A percentile compares a stretch with the other conserved stretches of the same genome.
phyloP scores from a whole-genome alignment of 257 asterid genomes.

The Ehretia macrophylla region DNA sequence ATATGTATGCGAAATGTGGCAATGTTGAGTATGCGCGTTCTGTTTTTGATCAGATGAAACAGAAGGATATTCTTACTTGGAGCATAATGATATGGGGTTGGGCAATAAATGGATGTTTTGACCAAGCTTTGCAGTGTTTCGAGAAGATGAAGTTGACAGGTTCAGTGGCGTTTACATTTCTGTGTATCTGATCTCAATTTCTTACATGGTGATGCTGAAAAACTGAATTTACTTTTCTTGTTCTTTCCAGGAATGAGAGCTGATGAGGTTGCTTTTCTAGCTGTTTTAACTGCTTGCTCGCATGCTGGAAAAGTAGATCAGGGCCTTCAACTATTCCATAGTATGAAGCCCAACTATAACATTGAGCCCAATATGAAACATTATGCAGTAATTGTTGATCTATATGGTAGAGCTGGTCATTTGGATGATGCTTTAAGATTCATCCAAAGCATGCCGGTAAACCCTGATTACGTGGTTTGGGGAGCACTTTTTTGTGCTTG shows the following conservation, averaged over 20 bases:
- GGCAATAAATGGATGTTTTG: constrained; percentile 35
- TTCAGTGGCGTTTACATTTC: background rate
- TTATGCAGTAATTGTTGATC: constrained; percentile 34
- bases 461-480: constrained; percentile 39
- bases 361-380: constrained; percentile 36
- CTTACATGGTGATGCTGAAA: background rate
- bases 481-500: constrained; percentile 45
- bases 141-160: constrained; percentile 31
- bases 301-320: constrained; percentile 38
- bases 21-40: constrained; percentile 27
- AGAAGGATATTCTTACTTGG: constrained; percentile 37
- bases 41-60: constrained; percentile 26
- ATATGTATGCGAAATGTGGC: constrained; percentile 46
- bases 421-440: constrained; percentile 33
- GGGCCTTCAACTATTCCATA: constrained; percentile 31
- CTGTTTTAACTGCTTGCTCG: constrained; percentile 35
- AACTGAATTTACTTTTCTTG: background rate
- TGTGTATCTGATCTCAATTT: background rate
- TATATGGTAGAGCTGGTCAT: constrained; percentile 39
- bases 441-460: constrained; percentile 26
- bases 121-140: constrained; percentile 33
- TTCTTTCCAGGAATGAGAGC: constrained; percentile 29
- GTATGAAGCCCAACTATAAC: constrained; percentile 27
- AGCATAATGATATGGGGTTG: constrained; percentile 41
- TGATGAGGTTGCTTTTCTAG: constrained; percentile 34